Evolutionary conservation across 2,329 filamentous ascomycete genomes (phyloP), one percentile per base, ranked within the genome.

Genomic region (Anthostomella pinea): DNA sequence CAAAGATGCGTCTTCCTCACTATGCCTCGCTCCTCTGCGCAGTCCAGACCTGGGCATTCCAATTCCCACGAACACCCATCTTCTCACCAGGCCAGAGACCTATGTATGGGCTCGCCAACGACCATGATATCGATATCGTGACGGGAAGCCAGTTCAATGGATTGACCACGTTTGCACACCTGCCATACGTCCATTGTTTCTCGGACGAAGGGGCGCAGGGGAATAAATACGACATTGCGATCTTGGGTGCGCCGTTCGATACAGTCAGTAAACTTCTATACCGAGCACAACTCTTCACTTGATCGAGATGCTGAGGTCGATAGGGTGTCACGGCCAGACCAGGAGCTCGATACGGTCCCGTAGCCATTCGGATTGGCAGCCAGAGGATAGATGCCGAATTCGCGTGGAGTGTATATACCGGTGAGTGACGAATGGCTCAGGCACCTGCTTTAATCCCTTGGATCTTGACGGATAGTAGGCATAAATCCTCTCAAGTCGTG

Each of bases 401-500:
- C 13, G 44, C 35, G 2, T 75, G 63, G 59, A 68, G 60, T 32
- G 62, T 75, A 10, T 75, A 77, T 43, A 75, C 70, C 3, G 72
- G 73, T 58, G 38, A 15, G 40, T 38, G 9, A 3, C 13, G 6
- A 5, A 8, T 2, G 10, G 14, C 20, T 10, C 3, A 11, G n/a
- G 8, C 8, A 14, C 15, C n/a, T 14, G 19, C 4, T 8, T 10
- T 6, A 6, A n/a, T 14, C n/a, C 16, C 11, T 6, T n/a, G 10
- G 8, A 24, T 13, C 14, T 23, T 11, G 14, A 41, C 27, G 14
- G 16, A 5, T 24, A 3, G n/a, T 31, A 62, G 62, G 53, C n/a
- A 60, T 53, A 38, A 88, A 88, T 52, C 80, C 83, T 0, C 85
- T 86, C 57, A 66, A 69, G 17, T 82, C 77, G n/a, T 88, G 83